phyloP scores from a whole-genome alignment of 257 asterid genomes.

The Scutellaria galericulata region DNA sequence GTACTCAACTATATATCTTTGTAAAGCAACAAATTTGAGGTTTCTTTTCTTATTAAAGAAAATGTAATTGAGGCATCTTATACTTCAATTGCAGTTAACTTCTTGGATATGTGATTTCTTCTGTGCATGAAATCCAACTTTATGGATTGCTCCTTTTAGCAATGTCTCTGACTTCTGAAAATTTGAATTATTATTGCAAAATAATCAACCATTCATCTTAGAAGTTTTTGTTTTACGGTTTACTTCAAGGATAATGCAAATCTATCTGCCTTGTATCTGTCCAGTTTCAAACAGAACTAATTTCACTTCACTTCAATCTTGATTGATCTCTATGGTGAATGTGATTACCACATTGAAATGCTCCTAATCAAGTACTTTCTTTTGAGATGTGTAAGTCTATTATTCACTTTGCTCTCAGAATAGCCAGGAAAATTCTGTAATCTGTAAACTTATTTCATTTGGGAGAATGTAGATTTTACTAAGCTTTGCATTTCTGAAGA shows the following conservation, averaged over 20 bases:
- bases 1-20: conserved; percentile 4
- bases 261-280: neutral
- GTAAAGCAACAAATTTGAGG: neutral
- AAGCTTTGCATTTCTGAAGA: neutral
- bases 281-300: conserved; percentile 4
- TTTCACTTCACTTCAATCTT: neutral
- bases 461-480: neutral
- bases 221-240: neutral
- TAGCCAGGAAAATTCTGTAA: conserved; percentile 6
- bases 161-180: conserved; percentile 14
- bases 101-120: neutral
- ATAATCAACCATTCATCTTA: conserved; percentile 15
- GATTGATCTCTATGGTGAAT: neutral
- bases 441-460: neutral
- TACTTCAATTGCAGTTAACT: conserved; percentile 1
- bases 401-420: neutral
- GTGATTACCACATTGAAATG: neutral
- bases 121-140: conserved; percentile 1
- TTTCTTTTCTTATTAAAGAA: no score
- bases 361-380: neutral
- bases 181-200: neutral
- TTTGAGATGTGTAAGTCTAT: neutral
- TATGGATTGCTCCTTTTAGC: conserved; percentile 3
- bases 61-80: neutral
- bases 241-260: neutral